Evolutionary conservation across 768 basidiomycete species (phyloP).

Genomic region (Hypholoma fasciculare): DNA sequence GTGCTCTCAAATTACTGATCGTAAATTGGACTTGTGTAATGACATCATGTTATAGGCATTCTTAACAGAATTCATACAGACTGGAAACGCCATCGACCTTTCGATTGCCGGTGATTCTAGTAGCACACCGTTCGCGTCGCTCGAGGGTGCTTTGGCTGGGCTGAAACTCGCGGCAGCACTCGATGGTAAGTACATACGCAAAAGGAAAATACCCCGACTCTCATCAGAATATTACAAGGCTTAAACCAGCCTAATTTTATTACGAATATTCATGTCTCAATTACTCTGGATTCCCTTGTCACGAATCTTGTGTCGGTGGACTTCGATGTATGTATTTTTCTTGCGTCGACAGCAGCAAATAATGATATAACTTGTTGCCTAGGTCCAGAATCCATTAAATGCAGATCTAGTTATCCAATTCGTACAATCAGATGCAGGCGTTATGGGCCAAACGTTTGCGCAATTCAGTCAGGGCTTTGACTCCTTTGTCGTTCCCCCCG

Average conservation of each 20-base stretch:
- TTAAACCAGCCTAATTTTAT: slow-evolving; percentile 58
- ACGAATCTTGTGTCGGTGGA: slow-evolving; percentile 53
- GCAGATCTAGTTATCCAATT: slow-evolving; percentile 56
- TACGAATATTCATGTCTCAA: slow-evolving; percentile 52
- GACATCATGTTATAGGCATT: slow-evolving; percentile 40
- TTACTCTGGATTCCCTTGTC: slow-evolving; percentile 49
- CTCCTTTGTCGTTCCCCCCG: slow-evolving; percentile 56
- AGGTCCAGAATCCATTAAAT: slow-evolving; percentile 58
- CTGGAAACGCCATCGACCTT: slow-evolving; percentile 43
- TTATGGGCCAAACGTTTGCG: slow-evolving; percentile 56
- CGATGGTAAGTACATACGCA: slow-evolving; percentile 34
- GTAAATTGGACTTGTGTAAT: background rate
- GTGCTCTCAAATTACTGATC: background rate
- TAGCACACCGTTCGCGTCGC: slow-evolving; percentile 63
- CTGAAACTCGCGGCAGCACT: slow-evolving; percentile 51
- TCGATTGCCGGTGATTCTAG: slow-evolving; percentile 58
- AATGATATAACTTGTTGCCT: background rate
- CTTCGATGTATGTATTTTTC: slow-evolving; percentile 48
- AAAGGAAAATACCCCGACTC: background rate
- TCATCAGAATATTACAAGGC: slow-evolving; percentile 24
- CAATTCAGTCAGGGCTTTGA: slow-evolving; percentile 56
- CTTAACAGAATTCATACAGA: slow-evolving; percentile 60
- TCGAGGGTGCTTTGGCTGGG: slow-evolving; percentile 55
- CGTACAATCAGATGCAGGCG: slow-evolving; percentile 54
- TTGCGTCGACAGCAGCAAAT: too few species aligned